phyloP scores from a whole-genome alignment of 176 grass and related monocot species.

The Melocanna baccifera region DNA sequence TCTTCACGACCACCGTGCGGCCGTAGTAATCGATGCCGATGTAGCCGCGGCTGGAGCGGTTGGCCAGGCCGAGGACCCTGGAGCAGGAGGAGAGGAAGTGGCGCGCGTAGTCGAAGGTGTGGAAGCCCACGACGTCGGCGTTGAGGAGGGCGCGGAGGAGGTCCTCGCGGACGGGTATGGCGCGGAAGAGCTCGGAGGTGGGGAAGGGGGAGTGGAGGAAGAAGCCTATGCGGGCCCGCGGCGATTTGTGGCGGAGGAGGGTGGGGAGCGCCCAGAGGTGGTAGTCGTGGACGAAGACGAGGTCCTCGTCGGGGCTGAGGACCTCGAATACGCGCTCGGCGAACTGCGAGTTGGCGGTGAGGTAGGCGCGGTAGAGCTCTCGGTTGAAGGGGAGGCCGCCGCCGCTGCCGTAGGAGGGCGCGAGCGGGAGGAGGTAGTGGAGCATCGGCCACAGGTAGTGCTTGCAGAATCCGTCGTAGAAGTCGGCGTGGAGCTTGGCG shows the following conservation, averaged over 20 bases:
- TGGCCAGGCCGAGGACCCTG: slow-evolving; percentile 40
- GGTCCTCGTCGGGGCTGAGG: slow-evolving; percentile 43
- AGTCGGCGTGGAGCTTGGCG: slow-evolving; percentile 40
- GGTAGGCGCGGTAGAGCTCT: slow-evolving; percentile 30
- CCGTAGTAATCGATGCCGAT: slow-evolving; percentile 57
- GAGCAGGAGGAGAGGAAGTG: slow-evolving; percentile 61
- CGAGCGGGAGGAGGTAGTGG: slow-evolving; percentile 40
- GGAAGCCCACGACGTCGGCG: slow-evolving; percentile 64
- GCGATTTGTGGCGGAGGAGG: slow-evolving; percentile 45
- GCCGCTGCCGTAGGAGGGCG: slow-evolving; percentile 25
- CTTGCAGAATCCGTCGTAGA: slow-evolving; percentile 69
- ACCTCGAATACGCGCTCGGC: slow-evolving; percentile 49
- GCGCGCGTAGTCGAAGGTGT: slow-evolving; percentile 62
- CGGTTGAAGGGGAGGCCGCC: slow-evolving; percentile 32
- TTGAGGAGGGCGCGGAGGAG: slow-evolving; percentile 62
- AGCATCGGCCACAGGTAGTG: slow-evolving; percentile 62
- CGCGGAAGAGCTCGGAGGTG: slow-evolving; percentile 48
- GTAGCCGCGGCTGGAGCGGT: slow-evolving; percentile 44
- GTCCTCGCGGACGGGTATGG: slow-evolving; percentile 57
- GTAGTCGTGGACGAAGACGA: slow-evolving; percentile 59
- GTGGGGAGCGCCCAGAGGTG: slow-evolving; percentile 57
- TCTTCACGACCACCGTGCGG: slow-evolving; percentile 53
- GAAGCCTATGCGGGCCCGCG: slow-evolving; percentile 42
- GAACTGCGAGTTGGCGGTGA: slow-evolving; percentile 48
- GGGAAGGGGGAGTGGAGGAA: slow-evolving; percentile 73